Conservation (phyloP, 106 monocot species). For the Dioscorea alata region DNA sequence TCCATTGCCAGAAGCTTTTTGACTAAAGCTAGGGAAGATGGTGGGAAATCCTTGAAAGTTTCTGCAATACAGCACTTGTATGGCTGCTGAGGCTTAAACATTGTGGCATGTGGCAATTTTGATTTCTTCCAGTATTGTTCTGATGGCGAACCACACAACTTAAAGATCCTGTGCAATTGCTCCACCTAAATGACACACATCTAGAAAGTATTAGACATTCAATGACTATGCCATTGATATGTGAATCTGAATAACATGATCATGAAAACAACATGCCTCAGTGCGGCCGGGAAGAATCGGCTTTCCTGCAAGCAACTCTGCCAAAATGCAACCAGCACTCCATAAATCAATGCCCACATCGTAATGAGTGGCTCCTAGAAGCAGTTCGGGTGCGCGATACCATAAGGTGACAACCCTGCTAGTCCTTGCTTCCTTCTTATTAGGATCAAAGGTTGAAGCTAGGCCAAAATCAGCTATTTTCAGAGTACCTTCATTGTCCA, state of each 20-base stretch:
- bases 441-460: slow-evolving; percentile 43
- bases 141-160: slow-evolving; percentile 59
- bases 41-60: slow-evolving; percentile 43
- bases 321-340: slow-evolving; percentile 73
- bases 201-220: too few species aligned
- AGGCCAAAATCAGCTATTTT: slow-evolving; percentile 69
- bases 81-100: slow-evolving; percentile 32
- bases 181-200: slow-evolving; percentile 33
- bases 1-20: slow-evolving; percentile 46
- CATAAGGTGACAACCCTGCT: slow-evolving; percentile 58
- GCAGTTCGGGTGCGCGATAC: slow-evolving; percentile 68
- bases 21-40: slow-evolving; percentile 34
- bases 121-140: slow-evolving; percentile 51
- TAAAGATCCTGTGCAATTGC: slow-evolving; percentile 66
- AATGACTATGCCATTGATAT: too few species aligned
- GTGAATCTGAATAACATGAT: too few species aligned
- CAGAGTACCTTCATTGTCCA: slow-evolving; percentile 49
- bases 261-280: slow-evolving; percentile 22
- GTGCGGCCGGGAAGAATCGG: slow-evolving; percentile 58
- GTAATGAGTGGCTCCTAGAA: slow-evolving; percentile 51
- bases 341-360: slow-evolving; percentile 55
- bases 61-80: slow-evolving; percentile 42
- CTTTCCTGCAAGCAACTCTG: slow-evolving; percentile 44
- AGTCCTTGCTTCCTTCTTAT: slow-evolving; percentile 37
- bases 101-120: slow-evolving; percentile 32